Conservation (phyloP, 2,329 filamentous ascomycete species). For the Harringtonia aguacate region DNA sequence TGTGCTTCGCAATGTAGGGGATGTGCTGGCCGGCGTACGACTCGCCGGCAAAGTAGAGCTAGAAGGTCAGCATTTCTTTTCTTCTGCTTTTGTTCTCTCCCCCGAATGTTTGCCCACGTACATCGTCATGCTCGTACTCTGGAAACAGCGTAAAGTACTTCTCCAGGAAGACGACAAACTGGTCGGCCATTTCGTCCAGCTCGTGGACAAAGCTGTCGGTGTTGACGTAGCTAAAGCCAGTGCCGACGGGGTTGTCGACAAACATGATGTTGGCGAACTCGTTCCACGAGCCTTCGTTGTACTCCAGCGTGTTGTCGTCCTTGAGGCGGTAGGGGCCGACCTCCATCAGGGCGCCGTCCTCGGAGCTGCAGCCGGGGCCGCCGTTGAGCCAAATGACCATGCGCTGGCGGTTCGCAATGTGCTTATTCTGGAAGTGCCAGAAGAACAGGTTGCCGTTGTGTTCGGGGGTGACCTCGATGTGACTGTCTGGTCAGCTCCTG, state of each 20-base stretch:
- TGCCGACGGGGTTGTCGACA: conserved; percentile 93
- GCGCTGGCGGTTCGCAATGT: conserved; percentile 83
- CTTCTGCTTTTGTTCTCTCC: not conserved
- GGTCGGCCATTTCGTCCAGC: conserved; percentile 75
- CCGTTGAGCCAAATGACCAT: conserved; percentile 97
- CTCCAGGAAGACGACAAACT: conserved; percentile 82
- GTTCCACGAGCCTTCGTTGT: conserved; percentile 96
- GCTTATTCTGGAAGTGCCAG: conserved; percentile 93
- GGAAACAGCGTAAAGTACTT: conserved; percentile 89
- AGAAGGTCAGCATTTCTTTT: conserved; percentile 14
- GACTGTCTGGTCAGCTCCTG: conserved; percentile 21
- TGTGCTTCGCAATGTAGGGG: conserved; percentile 87
- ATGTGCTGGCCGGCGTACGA: conserved; percentile 97
- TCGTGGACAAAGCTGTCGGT: conserved; percentile 80
- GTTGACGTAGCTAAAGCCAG: conserved; percentile 91
- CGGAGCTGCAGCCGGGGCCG: conserved; percentile 91
- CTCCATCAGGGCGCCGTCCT: conserved; percentile 95
- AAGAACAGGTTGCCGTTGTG: conserved; percentile 94
- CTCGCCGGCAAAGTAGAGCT: conserved; percentile 93
- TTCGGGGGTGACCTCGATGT: conserved; percentile 79
- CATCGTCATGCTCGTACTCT: conserved; percentile 84
- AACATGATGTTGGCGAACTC: conserved; percentile 97
- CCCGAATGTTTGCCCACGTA: conserved; percentile 32
- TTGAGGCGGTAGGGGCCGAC: conserved; percentile 85
- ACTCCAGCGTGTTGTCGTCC: conserved; percentile 57